Evolutionary conservation across 352 stramenopile genomes (phyloP), one percentile per base, ranked within the genome.

Genomic region (Globisporangium apiculatum): DNA sequence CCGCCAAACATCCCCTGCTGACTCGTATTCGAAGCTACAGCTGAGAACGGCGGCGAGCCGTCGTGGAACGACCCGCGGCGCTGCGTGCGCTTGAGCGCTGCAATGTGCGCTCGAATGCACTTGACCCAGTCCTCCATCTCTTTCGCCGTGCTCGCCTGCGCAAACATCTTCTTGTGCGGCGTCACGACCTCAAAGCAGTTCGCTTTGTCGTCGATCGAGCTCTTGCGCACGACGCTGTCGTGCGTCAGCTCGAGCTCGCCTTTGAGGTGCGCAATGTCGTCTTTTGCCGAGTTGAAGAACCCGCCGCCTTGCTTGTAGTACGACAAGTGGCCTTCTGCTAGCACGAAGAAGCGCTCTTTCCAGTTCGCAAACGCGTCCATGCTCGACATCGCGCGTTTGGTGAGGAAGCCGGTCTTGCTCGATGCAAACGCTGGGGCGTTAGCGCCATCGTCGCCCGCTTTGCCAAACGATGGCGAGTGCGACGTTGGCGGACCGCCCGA

Each of bases 101-200:
- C 79, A n/a, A 94, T 82, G 48, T 94, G 84, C 12, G 80, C 71
- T 15, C 81, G 69, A 35, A 94, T 87, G 11, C 78, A 86, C 70
- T 92, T 91, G 68, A 94, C 80, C 84, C 84, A 94, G 58, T 94
- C 84, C 59, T 94, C 84, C 75, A 87, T 89, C 57, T 94, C 84
- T 31, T 83, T 72, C 8, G 83, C 83, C 14, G 84, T 91, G 49
- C 69, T 81, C 43, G 84, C 84, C 56, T 94, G 84, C 51, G 80
- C 86, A 65, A 91, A 94, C 83, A 94, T 92, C 58, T 87, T 87
- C 71, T 94, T 94, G 40, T 66, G 71, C 5, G 80, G 75, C 10
- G 84, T 92, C 40, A 89, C 73, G 31, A 94, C 78, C 40, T 94
- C 84, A 56, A 94, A 94, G 65, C 82, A 92, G 62, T 94, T 94